Percentiles rank a stretch among this genome's conserved stretches.
Conservation (phyloP, 768 basidiomycete species). For the Trametes maxima region DNA sequence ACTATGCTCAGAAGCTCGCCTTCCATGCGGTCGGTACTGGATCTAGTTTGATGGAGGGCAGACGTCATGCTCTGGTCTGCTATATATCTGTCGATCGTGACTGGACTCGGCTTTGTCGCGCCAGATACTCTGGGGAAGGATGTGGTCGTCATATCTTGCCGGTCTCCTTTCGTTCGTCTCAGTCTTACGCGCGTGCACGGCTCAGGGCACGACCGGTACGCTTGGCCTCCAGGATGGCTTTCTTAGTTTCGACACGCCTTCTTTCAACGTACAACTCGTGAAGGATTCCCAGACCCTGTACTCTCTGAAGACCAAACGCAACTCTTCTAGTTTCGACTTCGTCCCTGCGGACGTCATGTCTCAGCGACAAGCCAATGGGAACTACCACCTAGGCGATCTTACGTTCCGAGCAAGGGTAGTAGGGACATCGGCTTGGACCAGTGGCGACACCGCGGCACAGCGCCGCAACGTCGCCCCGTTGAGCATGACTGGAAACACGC, state of each 20-base stretch:
- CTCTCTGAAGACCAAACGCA: constrained; percentile 45
- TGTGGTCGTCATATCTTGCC: neutral
- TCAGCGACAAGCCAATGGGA: constrained; percentile 46
- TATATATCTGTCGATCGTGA: neutral
- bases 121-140: neutral
- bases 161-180: neutral
- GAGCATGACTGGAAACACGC: constrained; percentile 43
- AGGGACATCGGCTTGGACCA: constrained; percentile 49
- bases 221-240: constrained; percentile 52
- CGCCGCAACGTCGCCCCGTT: constrained; percentile 44
- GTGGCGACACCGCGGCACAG: constrained; percentile 46
- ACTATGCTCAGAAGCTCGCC: neutral
- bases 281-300: constrained; percentile 60
- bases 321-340: constrained; percentile 48
- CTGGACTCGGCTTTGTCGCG: neutral
- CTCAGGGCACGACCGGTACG: constrained; percentile 27
- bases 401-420: constrained; percentile 52
- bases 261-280: constrained; percentile 49
- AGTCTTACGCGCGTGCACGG: neutral
- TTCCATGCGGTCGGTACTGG: constrained; percentile 3
- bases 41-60: neutral
- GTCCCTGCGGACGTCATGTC: constrained; percentile 55
- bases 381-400: constrained; percentile 59
- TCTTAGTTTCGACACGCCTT: constrained; percentile 46
- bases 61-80: neutral